Conservation (phyloP, 2,329 filamentous ascomycete genomes). For the Pestalotiopsis sp. region DNA sequence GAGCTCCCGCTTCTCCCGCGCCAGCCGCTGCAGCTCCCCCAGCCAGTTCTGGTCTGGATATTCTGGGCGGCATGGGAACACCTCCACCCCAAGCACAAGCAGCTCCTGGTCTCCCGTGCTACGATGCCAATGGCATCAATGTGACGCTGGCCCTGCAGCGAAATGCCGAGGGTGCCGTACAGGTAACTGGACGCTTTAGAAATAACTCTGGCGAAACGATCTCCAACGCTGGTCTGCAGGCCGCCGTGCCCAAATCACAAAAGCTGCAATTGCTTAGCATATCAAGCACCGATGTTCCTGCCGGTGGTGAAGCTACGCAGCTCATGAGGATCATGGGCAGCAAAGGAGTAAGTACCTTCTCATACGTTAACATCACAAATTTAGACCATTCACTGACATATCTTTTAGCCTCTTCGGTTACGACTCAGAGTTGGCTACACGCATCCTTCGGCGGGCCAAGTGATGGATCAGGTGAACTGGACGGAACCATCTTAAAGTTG, state of each 20-base stretch:
- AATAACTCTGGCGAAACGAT: constrained; percentile 72
- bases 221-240: constrained; percentile 81
- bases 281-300: constrained; percentile 75
- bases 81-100: constrained; percentile 50
- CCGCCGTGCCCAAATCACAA: constrained; percentile 94
- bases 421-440: constrained; percentile 83
- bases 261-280: constrained; percentile 92
- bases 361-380: background rate
- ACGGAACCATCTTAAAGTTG: constrained; percentile 65
- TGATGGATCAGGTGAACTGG: constrained; percentile 97
- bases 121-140: constrained; percentile 82
- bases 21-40: constrained; percentile 48
- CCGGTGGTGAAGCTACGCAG: constrained; percentile 84
- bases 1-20: constrained; percentile 41
- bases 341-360: constrained; percentile 77
- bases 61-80: constrained; percentile 52
- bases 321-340: constrained; percentile 85
- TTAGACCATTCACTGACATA: constrained; percentile 14
- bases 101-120: constrained; percentile 69
- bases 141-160: constrained; percentile 85
- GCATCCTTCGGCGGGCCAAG: constrained; percentile 68
- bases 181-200: constrained; percentile 81
- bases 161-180: constrained; percentile 76
- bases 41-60: constrained; percentile 48
- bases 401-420: constrained; percentile 74